phyloP scores from a whole-genome alignment of 2,329 filamentous ascomycete genomes.

The Paracamarosporium sp. region DNA sequence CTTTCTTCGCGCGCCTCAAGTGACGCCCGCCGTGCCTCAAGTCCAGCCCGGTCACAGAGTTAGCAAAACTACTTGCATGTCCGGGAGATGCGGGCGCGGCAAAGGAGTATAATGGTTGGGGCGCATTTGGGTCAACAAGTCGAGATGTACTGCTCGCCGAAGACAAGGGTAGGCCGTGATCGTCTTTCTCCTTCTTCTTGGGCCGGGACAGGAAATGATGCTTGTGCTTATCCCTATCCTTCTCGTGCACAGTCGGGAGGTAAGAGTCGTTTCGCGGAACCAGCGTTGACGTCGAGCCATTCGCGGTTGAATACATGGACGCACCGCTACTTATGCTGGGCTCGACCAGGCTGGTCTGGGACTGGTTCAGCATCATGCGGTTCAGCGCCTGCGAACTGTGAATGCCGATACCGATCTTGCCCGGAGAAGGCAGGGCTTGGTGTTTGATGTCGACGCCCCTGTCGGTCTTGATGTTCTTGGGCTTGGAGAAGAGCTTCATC shows the following conservation, averaged over 20 bases:
- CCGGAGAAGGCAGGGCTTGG: constrained; percentile 73
- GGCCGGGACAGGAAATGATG: constrained; percentile 81
- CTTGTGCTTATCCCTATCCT: constrained; percentile 75
- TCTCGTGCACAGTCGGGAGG: constrained; percentile 49
- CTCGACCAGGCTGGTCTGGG: constrained; percentile 73
- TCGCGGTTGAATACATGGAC: constrained; percentile 76
- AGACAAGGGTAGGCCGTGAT: constrained; percentile 72
- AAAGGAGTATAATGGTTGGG: constrained; percentile 80
- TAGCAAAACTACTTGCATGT: constrained; percentile 73
- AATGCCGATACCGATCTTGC: constrained; percentile 68
- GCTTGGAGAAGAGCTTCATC: constrained; percentile 81
- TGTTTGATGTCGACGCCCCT: constrained; percentile 70
- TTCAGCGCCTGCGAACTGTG: constrained; percentile 69
- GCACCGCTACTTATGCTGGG: constrained; percentile 58
- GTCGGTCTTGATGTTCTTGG: constrained; percentile 75
- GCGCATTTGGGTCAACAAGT: constrained; percentile 76
- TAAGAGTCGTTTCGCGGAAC: constrained; percentile 60
- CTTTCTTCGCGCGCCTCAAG: constrained; percentile 74
- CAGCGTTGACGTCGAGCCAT: constrained; percentile 78
- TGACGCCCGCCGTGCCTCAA: constrained; percentile 78
- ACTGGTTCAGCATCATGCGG: constrained; percentile 68
- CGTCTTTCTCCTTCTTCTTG: constrained; percentile 76
- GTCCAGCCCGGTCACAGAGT: constrained; percentile 82
- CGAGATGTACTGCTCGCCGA: constrained; percentile 79
- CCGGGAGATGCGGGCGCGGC: constrained; percentile 75